phyloP scores from a whole-genome alignment of 805 yeast species.

The Clavispora phyllophila region DNA sequence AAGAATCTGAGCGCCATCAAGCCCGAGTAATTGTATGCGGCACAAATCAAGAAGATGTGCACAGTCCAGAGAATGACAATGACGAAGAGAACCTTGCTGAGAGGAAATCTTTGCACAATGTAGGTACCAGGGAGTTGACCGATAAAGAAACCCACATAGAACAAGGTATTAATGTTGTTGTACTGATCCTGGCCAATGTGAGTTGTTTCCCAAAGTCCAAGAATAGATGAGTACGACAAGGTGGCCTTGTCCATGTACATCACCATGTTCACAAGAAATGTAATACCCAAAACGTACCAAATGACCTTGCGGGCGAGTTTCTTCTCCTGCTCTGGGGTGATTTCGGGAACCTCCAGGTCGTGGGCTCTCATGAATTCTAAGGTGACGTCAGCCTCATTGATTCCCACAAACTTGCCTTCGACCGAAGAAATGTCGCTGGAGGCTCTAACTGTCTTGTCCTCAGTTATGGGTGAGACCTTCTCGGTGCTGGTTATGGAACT shows the following conservation, averaged over 20 bases:
- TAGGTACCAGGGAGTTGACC: conserved; percentile 43
- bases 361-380: conserved; percentile 30
- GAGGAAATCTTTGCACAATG: conserved; percentile 40
- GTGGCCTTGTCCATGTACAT: conserved; percentile 51
- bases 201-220: conserved; percentile 45
- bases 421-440: neutral
- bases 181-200: conserved; percentile 36
- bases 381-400: conserved; percentile 34
- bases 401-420: neutral
- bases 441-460: neutral
- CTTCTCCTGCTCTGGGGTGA: conserved; percentile 40
- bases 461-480: neutral
- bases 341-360: conserved; percentile 29
- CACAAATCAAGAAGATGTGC: conserved; percentile 42
- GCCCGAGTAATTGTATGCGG: conserved; percentile 42
- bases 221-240: conserved; percentile 42
- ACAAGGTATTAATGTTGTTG: conserved; percentile 47
- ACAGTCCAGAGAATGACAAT: conserved; percentile 42
- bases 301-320: conserved; percentile 34
- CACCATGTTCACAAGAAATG: conserved; percentile 31
- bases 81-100: conserved; percentile 33
- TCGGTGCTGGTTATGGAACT: neutral
- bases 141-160: conserved; percentile 46
- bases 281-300: conserved; percentile 26
- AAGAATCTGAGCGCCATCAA: conserved; percentile 44